Base-by-base conservation (phyloP, 2,329 filamentous ascomycete species). In the Diaporthe ampelina region DNA sequence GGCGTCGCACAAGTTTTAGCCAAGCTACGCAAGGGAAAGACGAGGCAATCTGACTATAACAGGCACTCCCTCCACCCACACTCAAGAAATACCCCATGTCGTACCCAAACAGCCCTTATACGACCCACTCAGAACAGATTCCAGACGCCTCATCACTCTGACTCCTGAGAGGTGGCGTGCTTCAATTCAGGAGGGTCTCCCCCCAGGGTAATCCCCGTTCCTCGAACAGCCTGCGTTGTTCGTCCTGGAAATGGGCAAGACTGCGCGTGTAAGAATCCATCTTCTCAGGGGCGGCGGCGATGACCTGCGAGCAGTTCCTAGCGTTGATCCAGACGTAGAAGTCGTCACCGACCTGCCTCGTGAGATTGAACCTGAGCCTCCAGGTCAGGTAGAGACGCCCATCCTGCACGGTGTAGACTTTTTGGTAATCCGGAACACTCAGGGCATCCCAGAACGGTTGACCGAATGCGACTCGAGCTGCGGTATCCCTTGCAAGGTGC, bases 401-500 rank as follows among this genome's bases (percentile, higher is more conserved):
- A n/a, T 54, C 45, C 45, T 54, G 48, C n/a, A 68, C 63, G 8
- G 63, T 68, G 6, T 68, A 68, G 13, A 50, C 9, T 21, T 4
- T 0, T 8, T 50, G 1, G 19, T 43, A 43, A 4, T 50, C 45
- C 13, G 45, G 45, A 19, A 7, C 1, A 7, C 24, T 10, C 3
- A 50, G 21, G 3, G 21, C 45, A 4, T 10, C 4, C 45, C 45
- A 50, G 10, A n/a, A n/a, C 11, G 21, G 21, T 10, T 50, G n/a
- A n/a, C n/a, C n/a, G n/a, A n/a, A n/a, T n/a, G n/a, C n/a, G n/a
- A n/a, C n/a, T n/a, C n/a, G n/a, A n/a, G n/a, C n/a, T 1, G 48
- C 63, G 2, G n/a, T 54, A 10, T 68, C 48, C 24, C 63, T 24
- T 26, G 63, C 48, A 4, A 2, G 1, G 9, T 1, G 2, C 24